A percentile compares a stretch with the other conserved stretches of the same genome.
Evolutionary conservation across 768 basidiomycete species (phyloP).

Genomic region (Leucosporidium yakuticum): DNA sequence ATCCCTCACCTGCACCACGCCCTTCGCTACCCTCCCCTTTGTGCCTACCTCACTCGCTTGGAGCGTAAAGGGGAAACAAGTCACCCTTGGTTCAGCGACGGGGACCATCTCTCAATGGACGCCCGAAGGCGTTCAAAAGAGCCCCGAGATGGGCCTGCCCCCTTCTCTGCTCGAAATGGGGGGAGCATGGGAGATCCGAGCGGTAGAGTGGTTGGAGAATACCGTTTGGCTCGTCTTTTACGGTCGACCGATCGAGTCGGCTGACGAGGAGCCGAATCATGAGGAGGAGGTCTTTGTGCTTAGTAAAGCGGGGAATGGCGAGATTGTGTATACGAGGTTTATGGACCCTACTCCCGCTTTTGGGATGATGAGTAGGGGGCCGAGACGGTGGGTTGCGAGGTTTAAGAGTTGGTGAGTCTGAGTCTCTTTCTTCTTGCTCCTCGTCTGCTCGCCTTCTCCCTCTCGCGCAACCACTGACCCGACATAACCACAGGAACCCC

Average conservation of each 20-base stretch:
- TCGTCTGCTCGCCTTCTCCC: too few species aligned
- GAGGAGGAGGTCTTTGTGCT: slow-evolving; percentile 43
- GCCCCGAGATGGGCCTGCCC: slow-evolving; percentile 39
- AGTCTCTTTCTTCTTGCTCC: not conserved
- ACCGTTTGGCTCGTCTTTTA: slow-evolving; percentile 46
- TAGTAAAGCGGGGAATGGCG: slow-evolving; percentile 8
- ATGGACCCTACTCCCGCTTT: slow-evolving; percentile 42
- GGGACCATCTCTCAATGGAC: slow-evolving; percentile 43
- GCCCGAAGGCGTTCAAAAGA: slow-evolving; percentile 43
- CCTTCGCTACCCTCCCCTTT: not conserved
- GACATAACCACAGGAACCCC: slow-evolving; percentile 39
- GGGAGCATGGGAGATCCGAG: slow-evolving; percentile 8
- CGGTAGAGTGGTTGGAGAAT: slow-evolving; percentile 48
- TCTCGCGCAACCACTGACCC: not conserved
- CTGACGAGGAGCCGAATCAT: slow-evolving; percentile 37
- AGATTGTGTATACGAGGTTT: slow-evolving; percentile 13
- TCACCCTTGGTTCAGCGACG: slow-evolving; percentile 43
- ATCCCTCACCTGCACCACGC: slow-evolving; percentile 11
- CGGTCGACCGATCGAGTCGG: slow-evolving; percentile 11
- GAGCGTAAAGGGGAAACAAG: slow-evolving; percentile 48
- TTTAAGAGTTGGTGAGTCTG: slow-evolving; percentile 22
- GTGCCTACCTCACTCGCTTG: slow-evolving; percentile 35
- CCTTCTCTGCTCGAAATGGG: too few species aligned
- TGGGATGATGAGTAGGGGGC: slow-evolving; percentile 41
- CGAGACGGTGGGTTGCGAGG: slow-evolving; percentile 19